These are phyloP conservation scores for Scedosporium apiospermum DNA, from an alignment of 2,329 filamentous ascomycete genomes.

Conservation along the genomic window DNA sequence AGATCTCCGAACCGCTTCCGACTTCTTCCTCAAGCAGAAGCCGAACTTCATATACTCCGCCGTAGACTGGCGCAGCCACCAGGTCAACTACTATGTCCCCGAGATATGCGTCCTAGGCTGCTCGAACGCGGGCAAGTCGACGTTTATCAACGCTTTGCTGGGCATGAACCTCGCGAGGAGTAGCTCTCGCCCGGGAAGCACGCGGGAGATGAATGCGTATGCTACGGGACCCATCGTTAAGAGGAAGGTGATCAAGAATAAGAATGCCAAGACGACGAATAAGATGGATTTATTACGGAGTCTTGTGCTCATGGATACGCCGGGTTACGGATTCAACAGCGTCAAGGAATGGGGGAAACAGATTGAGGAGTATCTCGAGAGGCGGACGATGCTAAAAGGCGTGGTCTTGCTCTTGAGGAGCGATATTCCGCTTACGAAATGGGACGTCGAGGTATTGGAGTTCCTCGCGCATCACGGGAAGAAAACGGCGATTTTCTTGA, in stretches of 20 bases:
- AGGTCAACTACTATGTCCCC: constrained; percentile 40
- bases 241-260: constrained; percentile 1
- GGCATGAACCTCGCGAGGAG: constrained; percentile 40
- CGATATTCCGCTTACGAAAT: constrained; percentile 38
- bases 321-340: constrained; percentile 39
- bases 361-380: constrained; percentile 39
- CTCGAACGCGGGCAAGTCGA: constrained; percentile 84
- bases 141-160: constrained; percentile 74
- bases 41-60: constrained; percentile 40
- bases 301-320: constrained; percentile 41
- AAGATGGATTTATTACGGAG: constrained; percentile 26
- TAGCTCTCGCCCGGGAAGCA: constrained; percentile 41
- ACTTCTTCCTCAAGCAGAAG: constrained; percentile 4
- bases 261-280: neutral
- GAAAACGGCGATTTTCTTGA: constrained; percentile 41
- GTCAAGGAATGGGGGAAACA: constrained; percentile 41
- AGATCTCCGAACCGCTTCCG: neutral
- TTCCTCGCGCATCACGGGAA: constrained; percentile 35
- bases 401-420: constrained; percentile 45
- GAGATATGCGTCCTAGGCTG: constrained; percentile 74
- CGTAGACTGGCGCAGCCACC: constrained; percentile 36
- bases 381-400: constrained; percentile 36
- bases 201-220: constrained; percentile 45
- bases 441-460: constrained; percentile 36
- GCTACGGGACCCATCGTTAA: constrained; percentile 35